Evolutionary conservation across 78 protist species (phyloP).

Genomic region (Guillardia theta): DNA sequence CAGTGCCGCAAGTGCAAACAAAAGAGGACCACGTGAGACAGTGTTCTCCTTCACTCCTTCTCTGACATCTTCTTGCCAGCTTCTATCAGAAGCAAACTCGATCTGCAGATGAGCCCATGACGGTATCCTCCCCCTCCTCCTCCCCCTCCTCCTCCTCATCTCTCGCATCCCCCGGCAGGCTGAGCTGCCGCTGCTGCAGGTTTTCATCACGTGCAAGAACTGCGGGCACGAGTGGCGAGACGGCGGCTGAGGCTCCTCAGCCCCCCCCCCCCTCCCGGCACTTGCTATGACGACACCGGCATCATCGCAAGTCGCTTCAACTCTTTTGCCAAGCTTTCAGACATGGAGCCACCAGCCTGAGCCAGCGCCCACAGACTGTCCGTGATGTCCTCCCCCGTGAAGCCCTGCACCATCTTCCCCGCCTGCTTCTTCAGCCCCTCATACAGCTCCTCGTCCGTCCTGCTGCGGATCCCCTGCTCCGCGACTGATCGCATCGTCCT

Average conservation of each 20-base stretch:
- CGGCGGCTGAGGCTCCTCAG: constrained; percentile 8
- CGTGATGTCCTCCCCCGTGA: too few species aligned
- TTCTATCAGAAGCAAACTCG: constrained; percentile 34
- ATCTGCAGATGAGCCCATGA: constrained; percentile 29
- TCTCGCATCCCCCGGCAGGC: background rate
- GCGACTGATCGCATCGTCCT: too few species aligned
- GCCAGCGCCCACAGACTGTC: too few species aligned
- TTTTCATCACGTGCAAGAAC: constrained; percentile 20
- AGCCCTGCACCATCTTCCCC: too few species aligned
- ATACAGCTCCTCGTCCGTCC: too few species aligned
- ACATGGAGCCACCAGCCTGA: too few species aligned
- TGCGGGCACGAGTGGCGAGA: constrained; percentile 39
- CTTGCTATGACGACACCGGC: too few species aligned
- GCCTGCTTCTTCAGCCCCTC: too few species aligned
- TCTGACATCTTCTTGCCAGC: background rate
- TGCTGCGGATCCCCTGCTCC: too few species aligned
- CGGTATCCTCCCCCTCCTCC: background rate
- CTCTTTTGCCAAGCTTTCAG: too few species aligned
- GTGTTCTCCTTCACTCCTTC: background rate
- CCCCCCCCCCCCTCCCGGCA: too few species aligned
- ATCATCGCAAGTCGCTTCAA: too few species aligned
- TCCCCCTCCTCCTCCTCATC: background rate
- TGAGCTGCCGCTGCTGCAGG: background rate
- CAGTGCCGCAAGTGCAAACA: constrained; percentile 33
- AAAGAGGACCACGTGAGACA: background rate